These are phyloP conservation scores for Suillus fuscotomentosus DNA, from an alignment of 768 basidiomycete species.

Conservation along the genomic window DNA sequence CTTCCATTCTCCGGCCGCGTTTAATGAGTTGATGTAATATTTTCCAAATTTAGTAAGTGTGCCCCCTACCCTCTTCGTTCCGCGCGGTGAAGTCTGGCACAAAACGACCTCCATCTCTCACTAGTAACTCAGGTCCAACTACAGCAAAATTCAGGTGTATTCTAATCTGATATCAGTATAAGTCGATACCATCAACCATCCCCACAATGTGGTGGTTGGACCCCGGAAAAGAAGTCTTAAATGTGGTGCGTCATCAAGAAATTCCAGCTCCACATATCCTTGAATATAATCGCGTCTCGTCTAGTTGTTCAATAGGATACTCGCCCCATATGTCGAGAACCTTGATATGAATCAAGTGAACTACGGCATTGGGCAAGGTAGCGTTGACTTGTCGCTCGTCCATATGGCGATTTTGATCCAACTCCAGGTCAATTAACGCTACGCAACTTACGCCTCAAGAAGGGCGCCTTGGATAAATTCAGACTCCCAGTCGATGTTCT, in stretches of 20 bases:
- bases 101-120: neutral
- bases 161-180: neutral
- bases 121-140: neutral
- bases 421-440: slow-evolving; percentile 71
- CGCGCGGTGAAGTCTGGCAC: neutral
- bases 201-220: slow-evolving; percentile 82
- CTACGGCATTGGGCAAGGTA: slow-evolving; percentile 88
- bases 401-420: slow-evolving; percentile 8
- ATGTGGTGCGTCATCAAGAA: slow-evolving; percentile 53
- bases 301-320: slow-evolving; percentile 84
- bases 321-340: slow-evolving; percentile 95
- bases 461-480: slow-evolving; percentile 92
- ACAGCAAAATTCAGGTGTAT: neutral
- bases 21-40: slow-evolving; percentile 1
- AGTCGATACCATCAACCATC: slow-evolving; percentile 5
- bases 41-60: neutral
- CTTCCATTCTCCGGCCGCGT: neutral
- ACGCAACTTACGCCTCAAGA: slow-evolving; percentile 83
- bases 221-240: slow-evolving; percentile 81
- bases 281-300: neutral
- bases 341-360: slow-evolving; percentile 94
- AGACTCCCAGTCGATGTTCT: slow-evolving; percentile 92
- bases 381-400: slow-evolving; percentile 8
- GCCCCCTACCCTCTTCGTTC: neutral
- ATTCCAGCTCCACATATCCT: neutral